Base-by-base conservation (phyloP, 345 rosid species). In the Laguncularia racemosa region DNA sequence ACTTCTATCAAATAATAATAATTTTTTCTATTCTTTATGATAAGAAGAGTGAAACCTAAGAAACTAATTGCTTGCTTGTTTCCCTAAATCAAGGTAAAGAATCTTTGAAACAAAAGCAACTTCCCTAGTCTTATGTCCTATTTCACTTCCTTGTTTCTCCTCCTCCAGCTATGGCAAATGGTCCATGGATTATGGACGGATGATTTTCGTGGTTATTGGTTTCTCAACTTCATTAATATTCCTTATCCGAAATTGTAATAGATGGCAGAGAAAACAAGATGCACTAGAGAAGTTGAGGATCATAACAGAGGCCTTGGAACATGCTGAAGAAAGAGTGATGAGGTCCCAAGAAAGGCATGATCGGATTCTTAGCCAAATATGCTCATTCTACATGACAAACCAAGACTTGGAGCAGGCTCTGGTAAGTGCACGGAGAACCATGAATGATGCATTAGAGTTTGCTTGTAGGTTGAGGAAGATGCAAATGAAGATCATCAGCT, bases 331-430 rank as follows among this genome's bases (percentile, higher is more conserved):
- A 53, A 81, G 80, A 21, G 64, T 56, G 10, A 0, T 8, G n/a
- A 84, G 76, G 66, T 71, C 59, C 38, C 79, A 76, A 56, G 86
- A 86, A 60, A 73, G 90, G 55, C 88, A 84, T 17, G 86, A 81
- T 54, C 65, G 57, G n/a, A 64, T 86, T 16, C 76, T 80, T 0
- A 63, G 45, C 48, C 81, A 73, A 52, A 60, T 80, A 28, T 70
- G 71, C 62, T 70, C 81, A 6, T 74, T 69, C 53, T 87, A 80
- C 47, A 33, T 84, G 61, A 67, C 71, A 54, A 75, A 80, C 70
- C 55, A 63, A 2, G 80, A 84, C 14, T 69, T 84, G 1, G 68
- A 74, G 46, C 80, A 82, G 21, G 79, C 81, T 12, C 56, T 81
- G 58, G 64, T 57, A 6, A 44, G 66, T 14, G 84, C 90, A 19